These are phyloP conservation scores for Neonectria ditissima DNA, from an alignment of 2,329 filamentous ascomycete genomes.

Conservation along the genomic window DNA sequence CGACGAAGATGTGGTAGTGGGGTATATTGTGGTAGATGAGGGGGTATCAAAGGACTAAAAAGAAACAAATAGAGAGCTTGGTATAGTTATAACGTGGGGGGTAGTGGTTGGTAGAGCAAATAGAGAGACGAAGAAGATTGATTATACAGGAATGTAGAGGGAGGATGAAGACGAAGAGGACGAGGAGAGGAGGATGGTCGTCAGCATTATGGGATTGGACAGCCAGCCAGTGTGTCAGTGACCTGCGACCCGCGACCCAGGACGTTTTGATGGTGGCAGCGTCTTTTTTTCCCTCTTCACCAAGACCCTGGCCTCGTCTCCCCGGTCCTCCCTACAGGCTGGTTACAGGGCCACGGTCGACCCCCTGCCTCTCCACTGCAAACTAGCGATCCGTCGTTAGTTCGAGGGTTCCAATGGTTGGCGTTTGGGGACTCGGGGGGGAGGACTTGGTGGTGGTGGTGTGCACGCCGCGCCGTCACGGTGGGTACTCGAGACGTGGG, in stretches of 20 bases:
- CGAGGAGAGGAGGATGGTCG: conserved; percentile 19
- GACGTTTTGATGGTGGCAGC: conserved; percentile 45
- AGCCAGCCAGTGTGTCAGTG: not conserved
- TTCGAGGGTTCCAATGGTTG: not conserved
- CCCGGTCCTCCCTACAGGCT: not conserved
- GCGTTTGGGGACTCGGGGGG: not conserved
- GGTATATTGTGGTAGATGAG: conserved; percentile 14
- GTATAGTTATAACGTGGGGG: conserved; percentile 10
- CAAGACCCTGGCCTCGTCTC: conserved; percentile 8
- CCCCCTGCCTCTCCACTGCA: not conserved
- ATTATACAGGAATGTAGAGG: conserved; percentile 25
- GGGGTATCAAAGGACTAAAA: conserved; percentile 16
- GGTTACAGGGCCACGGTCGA: not conserved
- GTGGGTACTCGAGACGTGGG: not conserved
- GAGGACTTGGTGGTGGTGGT: not conserved
- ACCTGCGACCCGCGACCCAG: conserved; percentile 42
- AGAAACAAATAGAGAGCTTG: conserved; percentile 26
- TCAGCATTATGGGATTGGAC: conserved; percentile 26
- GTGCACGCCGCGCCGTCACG: not conserved
- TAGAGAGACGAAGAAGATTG: conserved; percentile 29
- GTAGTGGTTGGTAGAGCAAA: conserved; percentile 20
- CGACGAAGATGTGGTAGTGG: conserved; percentile 7
- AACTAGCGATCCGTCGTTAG: conserved; percentile 24
- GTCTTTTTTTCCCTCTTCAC: conserved; percentile 30
- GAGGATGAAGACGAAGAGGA: conserved; percentile 23